phyloP scores from a whole-genome alignment of 768 basidiomycete species.

The Hydnomerulius pinastri region DNA sequence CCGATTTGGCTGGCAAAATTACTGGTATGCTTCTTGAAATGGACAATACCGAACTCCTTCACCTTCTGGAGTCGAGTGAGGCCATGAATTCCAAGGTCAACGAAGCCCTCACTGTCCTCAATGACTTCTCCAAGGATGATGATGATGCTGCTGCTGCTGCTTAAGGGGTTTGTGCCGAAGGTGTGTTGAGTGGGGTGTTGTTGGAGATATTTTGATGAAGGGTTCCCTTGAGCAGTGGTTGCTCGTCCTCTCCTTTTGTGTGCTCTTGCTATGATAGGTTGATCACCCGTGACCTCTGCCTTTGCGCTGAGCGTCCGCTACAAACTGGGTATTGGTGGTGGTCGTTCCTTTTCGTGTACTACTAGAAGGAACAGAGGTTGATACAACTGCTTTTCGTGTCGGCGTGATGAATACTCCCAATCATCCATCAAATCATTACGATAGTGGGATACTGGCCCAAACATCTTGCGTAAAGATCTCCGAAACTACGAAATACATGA shows the following conservation, averaged over 20 bases:
- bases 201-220: constrained; percentile 16
- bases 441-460: no score
- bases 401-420: no score
- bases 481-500: constrained; percentile 10
- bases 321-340: constrained; percentile 47
- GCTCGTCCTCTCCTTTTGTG: constrained; percentile 55
- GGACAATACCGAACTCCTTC: constrained; percentile 92
- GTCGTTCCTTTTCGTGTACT: constrained; percentile 57
- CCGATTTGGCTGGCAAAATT: constrained; percentile 96
- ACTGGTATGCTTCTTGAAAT: constrained; percentile 99
- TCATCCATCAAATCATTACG: no score
- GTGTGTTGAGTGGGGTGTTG: background rate
- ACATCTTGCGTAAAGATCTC: no score
- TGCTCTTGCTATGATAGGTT: constrained; percentile 36
- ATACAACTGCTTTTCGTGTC: constrained; percentile 53
- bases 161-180: constrained; percentile 1
- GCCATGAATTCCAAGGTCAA: constrained; percentile 88
- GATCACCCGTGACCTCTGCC: constrained; percentile 41
- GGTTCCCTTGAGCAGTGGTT: constrained; percentile 39
- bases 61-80: constrained; percentile 80
- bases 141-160: constrained; percentile 2
- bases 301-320: constrained; percentile 37
- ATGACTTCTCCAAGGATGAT: constrained; percentile 69
- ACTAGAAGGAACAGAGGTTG: constrained; percentile 55
- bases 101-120: constrained; percentile 87